Base-by-base conservation (phyloP, 2,329 filamentous ascomycete genomes). In the Elsinoe fawcettii region DNA sequence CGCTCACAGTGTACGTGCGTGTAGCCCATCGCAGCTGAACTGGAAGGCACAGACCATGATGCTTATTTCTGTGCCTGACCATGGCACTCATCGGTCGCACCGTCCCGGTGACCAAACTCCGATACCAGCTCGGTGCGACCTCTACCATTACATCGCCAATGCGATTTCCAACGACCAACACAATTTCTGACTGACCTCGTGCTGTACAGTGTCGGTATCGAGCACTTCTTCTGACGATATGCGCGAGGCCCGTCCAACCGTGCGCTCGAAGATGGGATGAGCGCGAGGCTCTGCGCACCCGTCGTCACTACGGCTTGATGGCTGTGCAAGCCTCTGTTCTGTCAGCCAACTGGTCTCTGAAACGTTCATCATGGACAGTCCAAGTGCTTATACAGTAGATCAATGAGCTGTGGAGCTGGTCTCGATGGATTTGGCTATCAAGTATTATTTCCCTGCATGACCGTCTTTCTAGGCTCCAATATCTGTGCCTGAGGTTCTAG, bases 271-370 rank as follows among this genome's bases (percentile, higher is more conserved):
- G 32, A 39, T 53, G 30, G 20, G 25, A 18, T 18, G 20, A 14
- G 25, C 49, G 34, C 32, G 49, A 53, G 49, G 49, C 49, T 53
- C 32, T 53, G 49, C 49, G 20, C 49, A 22, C 16, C 20, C 49
- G 49, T n/a, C 49, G 18, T 23, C 30, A 53, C 20, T 37, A 25
- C 32, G 25, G 49, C 49, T 23, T 46, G 20, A 46, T 46, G 49
- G 49, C 49, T 53, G 49, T 53, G 49, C 49, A 53, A 53, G 49
- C 49, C 49, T 53, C 16, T 12, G 25, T 23, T n/a, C 49, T 37
- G 49, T 53, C 32, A 53, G 49, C 49, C 49, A 53, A 53, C 49
- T 22, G 49, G 23, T 22, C 20, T 25, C 14, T 39, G 49, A 53
- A 53, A 53, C 49, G 30, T 53, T 34, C 49, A 22, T 37, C 32